phyloP scores from a whole-genome alignment of 1,284 basidiomycete genomes.

The Pseudomicrostroma phylloplanum region DNA sequence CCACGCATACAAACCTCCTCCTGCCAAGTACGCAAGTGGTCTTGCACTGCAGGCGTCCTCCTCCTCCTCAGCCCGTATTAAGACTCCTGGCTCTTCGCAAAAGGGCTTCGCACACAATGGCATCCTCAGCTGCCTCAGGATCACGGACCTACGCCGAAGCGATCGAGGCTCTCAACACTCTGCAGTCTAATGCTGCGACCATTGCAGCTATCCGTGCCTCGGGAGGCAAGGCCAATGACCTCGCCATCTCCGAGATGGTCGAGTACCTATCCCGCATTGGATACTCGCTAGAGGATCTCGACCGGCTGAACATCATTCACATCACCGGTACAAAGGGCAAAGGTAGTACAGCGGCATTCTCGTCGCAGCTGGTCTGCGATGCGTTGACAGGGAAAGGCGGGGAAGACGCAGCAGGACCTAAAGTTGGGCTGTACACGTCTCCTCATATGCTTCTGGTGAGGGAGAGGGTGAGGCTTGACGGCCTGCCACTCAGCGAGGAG shows the following conservation, averaged over 20 bases:
- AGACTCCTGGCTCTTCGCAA: too few species aligned
- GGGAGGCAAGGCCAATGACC: conserved; percentile 63
- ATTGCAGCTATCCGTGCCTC: conserved; percentile 76
- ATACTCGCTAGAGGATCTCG: conserved; percentile 67
- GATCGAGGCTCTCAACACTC: conserved; percentile 76
- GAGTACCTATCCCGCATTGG: conserved; percentile 84
- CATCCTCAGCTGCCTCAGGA: neutral
- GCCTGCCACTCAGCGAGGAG: conserved; percentile 77
- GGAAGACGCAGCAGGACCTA: conserved; percentile 3
- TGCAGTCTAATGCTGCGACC: conserved; percentile 88
- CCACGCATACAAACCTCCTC: too few species aligned
- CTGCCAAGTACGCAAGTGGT: too few species aligned
- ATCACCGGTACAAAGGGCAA: conserved; percentile 99
- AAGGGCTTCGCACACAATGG: neutral
- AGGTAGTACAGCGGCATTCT: conserved; percentile 90
- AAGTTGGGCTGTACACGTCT: conserved; percentile 80
- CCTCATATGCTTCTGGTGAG: conserved; percentile 93
- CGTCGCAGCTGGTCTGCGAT: conserved; percentile 43
- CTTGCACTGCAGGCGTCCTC: too few species aligned
- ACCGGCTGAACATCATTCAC: conserved; percentile 85
- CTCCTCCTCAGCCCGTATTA: too few species aligned
- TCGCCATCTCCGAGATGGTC: conserved; percentile 79
- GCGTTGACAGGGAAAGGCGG: conserved; percentile 25
- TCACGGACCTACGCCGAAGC: conserved; percentile 60
- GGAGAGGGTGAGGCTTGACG: conserved; percentile 91